These are phyloP conservation scores for Chamaecyparis obtusa DNA, from an alignment of 75 land plant species.

Conservation along the genomic window DNA sequence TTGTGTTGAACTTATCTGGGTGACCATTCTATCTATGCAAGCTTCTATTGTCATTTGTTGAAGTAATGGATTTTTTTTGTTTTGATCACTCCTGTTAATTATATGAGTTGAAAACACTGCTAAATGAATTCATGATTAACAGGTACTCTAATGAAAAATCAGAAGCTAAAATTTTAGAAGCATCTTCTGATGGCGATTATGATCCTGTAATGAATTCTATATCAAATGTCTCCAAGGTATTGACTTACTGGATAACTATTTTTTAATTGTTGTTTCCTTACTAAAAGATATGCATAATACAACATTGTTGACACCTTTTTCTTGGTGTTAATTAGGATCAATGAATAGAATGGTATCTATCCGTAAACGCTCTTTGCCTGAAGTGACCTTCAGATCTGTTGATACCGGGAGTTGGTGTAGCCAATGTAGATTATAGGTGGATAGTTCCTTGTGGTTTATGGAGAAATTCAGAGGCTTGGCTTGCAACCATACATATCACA, in stretches of 20 bases:
- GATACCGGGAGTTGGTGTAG: too few relatives aligned
- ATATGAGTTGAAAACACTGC: too few relatives aligned
- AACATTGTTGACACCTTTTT: background rate
- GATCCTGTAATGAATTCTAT: background rate
- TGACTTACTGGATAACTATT: background rate
- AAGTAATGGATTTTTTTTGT: too few relatives aligned
- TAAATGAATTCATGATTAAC: too few relatives aligned
- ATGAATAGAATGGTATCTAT: background rate
- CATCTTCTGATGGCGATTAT: conserved; percentile 4
- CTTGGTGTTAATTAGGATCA: background rate
- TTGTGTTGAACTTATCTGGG: conserved; percentile 88
- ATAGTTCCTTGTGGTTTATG: too few relatives aligned
- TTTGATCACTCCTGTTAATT: too few relatives aligned
- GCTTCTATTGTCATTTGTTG: too few relatives aligned
- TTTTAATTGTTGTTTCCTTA: background rate
- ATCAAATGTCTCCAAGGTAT: conserved; percentile 3
- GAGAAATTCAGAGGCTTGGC: too few relatives aligned
- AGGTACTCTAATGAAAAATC: too few relatives aligned
- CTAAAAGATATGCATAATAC: background rate
- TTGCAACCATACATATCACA: background rate
- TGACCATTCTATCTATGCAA: too few relatives aligned
- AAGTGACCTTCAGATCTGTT: too few relatives aligned
- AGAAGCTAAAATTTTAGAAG: conserved; percentile 44
- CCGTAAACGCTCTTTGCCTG: background rate
- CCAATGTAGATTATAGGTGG: too few relatives aligned